phyloP scores from a whole-genome alignment of 495 filamentous ascomycete species.

The Trichoderma virens region DNA sequence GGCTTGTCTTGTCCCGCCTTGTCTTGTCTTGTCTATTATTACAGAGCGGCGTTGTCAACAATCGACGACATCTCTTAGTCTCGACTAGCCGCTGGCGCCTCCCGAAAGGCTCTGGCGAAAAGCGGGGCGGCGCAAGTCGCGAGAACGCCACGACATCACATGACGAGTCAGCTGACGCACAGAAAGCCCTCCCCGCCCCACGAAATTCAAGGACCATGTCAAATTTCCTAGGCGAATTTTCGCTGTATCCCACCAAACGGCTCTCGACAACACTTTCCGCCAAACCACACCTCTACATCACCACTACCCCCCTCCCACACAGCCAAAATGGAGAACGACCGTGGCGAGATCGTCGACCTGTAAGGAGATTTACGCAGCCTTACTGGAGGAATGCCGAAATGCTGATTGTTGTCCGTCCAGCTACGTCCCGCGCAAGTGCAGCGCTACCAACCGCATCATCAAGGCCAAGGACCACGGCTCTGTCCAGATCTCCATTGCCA shows the following conservation, averaged over 20 bases:
- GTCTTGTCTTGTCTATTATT: no score
- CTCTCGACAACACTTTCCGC: not conserved
- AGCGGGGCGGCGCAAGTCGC: conserved; percentile 14
- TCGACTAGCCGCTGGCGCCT: no score
- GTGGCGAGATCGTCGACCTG: conserved; percentile 94
- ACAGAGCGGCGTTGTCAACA: no score
- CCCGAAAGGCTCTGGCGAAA: no score
- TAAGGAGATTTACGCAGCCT: conserved; percentile 39
- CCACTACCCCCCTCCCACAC: conserved; percentile 20
- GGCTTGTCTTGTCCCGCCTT: no score
- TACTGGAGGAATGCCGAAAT: conserved; percentile 5
- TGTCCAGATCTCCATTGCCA: conserved; percentile 83
- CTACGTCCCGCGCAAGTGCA: conserved; percentile 99
- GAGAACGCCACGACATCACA: conserved; percentile 9
- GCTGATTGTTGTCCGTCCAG: conserved; percentile 37
- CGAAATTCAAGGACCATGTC: conserved; percentile 18
- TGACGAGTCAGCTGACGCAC: conserved; percentile 12
- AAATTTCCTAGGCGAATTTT: conserved; percentile 10
- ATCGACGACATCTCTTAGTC: no score
- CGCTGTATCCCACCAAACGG: conserved; percentile 12
- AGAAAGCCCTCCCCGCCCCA: conserved; percentile 12
- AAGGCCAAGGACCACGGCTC: conserved; percentile 97
- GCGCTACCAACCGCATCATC: conserved; percentile 94
- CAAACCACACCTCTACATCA: conserved; percentile 15
- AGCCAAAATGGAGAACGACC: conserved; percentile 36